These are phyloP conservation scores for Fusarium kyushuense DNA, from an alignment of 2,329 filamentous ascomycete species.

Conservation along the genomic window DNA sequence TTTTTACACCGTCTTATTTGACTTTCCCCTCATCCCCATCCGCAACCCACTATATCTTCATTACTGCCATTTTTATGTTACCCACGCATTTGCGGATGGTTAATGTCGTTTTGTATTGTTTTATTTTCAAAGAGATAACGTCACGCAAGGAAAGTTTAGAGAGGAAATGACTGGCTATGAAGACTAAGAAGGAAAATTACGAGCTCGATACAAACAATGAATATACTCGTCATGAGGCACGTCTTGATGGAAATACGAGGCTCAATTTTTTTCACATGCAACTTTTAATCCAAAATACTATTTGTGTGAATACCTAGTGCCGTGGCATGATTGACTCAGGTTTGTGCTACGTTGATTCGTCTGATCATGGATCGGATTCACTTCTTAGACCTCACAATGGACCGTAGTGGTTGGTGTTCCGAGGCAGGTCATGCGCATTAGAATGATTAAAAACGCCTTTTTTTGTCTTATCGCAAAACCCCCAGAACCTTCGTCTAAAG, in stretches of 20 bases:
- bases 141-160: slow-evolving; percentile 37
- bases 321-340: background rate
- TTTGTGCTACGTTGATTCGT: slow-evolving; percentile 10
- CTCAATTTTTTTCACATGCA: slow-evolving; percentile 26
- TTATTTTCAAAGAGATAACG: slow-evolving; percentile 38
- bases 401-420: slow-evolving; percentile 11
- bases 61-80: slow-evolving; percentile 27
- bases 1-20: slow-evolving; percentile 12
- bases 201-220: slow-evolving; percentile 43
- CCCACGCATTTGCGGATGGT: slow-evolving; percentile 29
- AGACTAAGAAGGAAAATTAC: slow-evolving; percentile 35
- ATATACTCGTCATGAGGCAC: slow-evolving; percentile 37
- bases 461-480: slow-evolving; percentile 36
- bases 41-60: slow-evolving; percentile 9
- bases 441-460: slow-evolving; percentile 36
- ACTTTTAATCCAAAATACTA: background rate
- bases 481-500: slow-evolving; percentile 42
- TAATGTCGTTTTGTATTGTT: slow-evolving; percentile 24
- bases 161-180: slow-evolving; percentile 40
- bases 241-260: slow-evolving; percentile 28
- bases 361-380: background rate
- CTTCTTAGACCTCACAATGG: slow-evolving; percentile 23
- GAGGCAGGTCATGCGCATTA: slow-evolving; percentile 33
- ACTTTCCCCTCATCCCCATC: slow-evolving; percentile 1
- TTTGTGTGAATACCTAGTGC: background rate